Conservation (phyloP, 768 basidiomycete species). For the Xerocomus brunneocitrinus region DNA sequence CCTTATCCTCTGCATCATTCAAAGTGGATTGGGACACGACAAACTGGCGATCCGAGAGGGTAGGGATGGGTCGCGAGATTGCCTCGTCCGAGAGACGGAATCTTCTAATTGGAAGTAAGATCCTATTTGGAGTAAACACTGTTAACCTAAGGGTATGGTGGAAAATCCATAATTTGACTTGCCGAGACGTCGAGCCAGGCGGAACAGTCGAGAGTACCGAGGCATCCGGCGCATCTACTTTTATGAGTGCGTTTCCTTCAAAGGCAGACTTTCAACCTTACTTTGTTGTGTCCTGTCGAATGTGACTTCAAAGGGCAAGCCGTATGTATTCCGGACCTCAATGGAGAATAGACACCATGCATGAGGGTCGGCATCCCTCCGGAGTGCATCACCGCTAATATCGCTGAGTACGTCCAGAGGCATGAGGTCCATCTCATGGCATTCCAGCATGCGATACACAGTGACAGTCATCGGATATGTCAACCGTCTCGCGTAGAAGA, state of each 20-base stretch:
- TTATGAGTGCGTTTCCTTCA: slow-evolving; percentile 1
- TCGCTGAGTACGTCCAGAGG: slow-evolving; percentile 42
- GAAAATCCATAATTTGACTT: slow-evolving; percentile 16
- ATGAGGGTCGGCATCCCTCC: slow-evolving; percentile 45
- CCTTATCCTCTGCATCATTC: slow-evolving; percentile 51
- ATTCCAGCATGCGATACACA: slow-evolving; percentile 93
- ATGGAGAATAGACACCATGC: slow-evolving; percentile 86
- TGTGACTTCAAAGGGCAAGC: slow-evolving; percentile 84
- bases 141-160: slow-evolving; percentile 3
- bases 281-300: slow-evolving; percentile 67
- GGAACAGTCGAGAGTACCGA: slow-evolving; percentile 61
- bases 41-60: slow-evolving; percentile 85
- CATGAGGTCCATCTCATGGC: slow-evolving; percentile 75
- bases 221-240: slow-evolving; percentile 37
- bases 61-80: slow-evolving; percentile 70
- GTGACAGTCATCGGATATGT: slow-evolving; percentile 88
- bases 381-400: slow-evolving; percentile 22
- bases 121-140: slow-evolving; percentile 32
- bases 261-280: slow-evolving; percentile 21
- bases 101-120: slow-evolving; percentile 70
- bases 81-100: slow-evolving; percentile 55
- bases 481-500: slow-evolving; percentile 84
- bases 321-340: slow-evolving; percentile 90
- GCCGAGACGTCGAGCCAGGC: slow-evolving; percentile 85
- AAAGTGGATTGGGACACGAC: slow-evolving; percentile 74